Evolutionary conservation across 2,329 filamentous ascomycete species (phyloP).

Genomic region (Peltaster fructicola): DNA sequence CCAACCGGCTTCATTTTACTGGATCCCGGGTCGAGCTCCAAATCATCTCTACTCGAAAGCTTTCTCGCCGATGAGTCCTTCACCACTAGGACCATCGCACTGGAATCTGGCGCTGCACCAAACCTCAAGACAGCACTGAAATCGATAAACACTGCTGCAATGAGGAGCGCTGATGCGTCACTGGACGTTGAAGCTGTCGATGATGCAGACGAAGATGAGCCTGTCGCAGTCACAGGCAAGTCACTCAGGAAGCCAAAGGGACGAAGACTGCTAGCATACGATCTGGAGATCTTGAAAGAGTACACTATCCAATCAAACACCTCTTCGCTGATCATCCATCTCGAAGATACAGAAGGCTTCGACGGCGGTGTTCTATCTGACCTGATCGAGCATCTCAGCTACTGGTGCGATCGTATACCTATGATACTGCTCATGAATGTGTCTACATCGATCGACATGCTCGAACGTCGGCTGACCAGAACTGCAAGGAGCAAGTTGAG

Average conservation of each 20-base stretch:
- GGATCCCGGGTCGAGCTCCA: slow-evolving; percentile 60
- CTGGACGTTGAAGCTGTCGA: no score
- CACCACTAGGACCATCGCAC: no score
- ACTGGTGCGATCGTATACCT: slow-evolving; percentile 58
- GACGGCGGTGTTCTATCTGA: slow-evolving; percentile 56
- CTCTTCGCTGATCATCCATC: slow-evolving; percentile 49
- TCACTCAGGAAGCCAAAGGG: slow-evolving; percentile 27
- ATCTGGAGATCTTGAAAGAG: slow-evolving; percentile 51
- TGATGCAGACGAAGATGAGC: slow-evolving; percentile 31
- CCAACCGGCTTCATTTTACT: slow-evolving; percentile 46
- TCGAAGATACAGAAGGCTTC: slow-evolving; percentile 72
- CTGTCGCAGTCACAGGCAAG: slow-evolving; percentile 23
- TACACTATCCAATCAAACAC: slow-evolving; percentile 37
- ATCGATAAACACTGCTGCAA: slow-evolving; percentile 52
- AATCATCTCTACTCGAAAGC: slow-evolving; percentile 28
- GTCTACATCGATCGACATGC: slow-evolving; percentile 63
- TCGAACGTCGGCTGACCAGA: slow-evolving; percentile 56
- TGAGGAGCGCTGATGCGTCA: slow-evolving; percentile 26
- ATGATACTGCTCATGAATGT: slow-evolving; percentile 65
- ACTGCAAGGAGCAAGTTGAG: slow-evolving; percentile 48
- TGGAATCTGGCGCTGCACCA: slow-evolving; percentile 53
- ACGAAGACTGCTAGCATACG: slow-evolving; percentile 56
- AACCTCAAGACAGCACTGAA: slow-evolving; percentile 60
- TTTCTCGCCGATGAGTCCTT: no score
- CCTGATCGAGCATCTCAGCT: slow-evolving; percentile 47